Evolutionary conservation across 1,284 basidiomycete species (phyloP).

Genomic region (Puccinia polysora): DNA sequence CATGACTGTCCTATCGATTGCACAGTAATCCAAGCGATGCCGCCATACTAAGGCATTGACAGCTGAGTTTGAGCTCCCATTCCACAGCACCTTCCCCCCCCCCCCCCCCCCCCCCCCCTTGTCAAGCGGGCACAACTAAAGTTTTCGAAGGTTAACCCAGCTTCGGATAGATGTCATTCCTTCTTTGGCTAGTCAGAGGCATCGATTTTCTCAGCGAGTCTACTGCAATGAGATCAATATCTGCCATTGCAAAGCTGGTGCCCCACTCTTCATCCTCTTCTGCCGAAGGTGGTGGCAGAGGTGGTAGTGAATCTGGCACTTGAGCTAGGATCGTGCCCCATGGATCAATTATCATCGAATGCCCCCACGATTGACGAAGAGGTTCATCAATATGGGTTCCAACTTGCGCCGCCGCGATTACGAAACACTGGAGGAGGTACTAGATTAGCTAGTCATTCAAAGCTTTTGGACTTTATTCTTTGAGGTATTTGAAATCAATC

Average conservation of each 20-base stretch:
- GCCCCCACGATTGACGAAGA: slow-evolving; percentile 49
- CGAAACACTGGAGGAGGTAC: slow-evolving; percentile 47
- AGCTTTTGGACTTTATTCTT: background rate
- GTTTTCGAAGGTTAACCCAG: slow-evolving; percentile 10
- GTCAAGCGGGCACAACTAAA: too few relatives aligned
- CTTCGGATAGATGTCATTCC: slow-evolving; percentile 49
- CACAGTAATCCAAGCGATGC: too few relatives aligned
- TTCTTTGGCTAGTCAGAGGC: slow-evolving; percentile 51
- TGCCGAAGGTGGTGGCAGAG: background rate
- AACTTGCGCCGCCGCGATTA: slow-evolving; percentile 52
- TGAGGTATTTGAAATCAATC: background rate
- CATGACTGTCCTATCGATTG: too few relatives aligned
- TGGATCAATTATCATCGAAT: slow-evolving; percentile 53
- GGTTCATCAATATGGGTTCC: slow-evolving; percentile 44
- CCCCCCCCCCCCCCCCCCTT: too few relatives aligned
- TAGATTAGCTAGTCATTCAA: background rate
- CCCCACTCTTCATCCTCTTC: slow-evolving; percentile 5
- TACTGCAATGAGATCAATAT: slow-evolving; percentile 48
- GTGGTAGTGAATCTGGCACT: slow-evolving; percentile 27
- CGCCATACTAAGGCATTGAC: too few relatives aligned
- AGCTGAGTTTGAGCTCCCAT: too few relatives aligned
- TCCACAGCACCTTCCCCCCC: too few relatives aligned
- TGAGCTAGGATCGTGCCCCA: slow-evolving; percentile 52
- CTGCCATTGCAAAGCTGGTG: slow-evolving; percentile 9
- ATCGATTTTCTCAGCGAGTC: slow-evolving; percentile 49